Conservation (phyloP, 371 early-diverging fungal species). For the Syncephalastrum racemosum region DNA sequence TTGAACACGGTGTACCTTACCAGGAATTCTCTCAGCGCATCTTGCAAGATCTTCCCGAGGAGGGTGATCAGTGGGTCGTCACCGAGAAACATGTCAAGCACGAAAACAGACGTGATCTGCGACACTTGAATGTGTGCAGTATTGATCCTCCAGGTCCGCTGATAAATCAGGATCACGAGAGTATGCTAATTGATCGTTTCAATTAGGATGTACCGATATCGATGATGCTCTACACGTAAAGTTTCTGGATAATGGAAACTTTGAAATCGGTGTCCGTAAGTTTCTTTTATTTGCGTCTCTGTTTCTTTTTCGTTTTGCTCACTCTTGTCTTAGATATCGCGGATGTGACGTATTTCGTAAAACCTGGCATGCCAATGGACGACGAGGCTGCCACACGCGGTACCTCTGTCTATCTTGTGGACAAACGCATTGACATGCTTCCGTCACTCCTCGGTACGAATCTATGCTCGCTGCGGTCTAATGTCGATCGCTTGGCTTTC, state of each 20-base stretch:
- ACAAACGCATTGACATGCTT: constrained; percentile 98
- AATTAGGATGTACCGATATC: constrained; percentile 96
- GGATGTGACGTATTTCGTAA: constrained; percentile 97
- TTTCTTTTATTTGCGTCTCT: constrained; percentile 17
- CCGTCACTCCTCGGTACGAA: constrained; percentile 89
- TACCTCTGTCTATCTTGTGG: constrained; percentile 94
- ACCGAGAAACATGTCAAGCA: constrained; percentile 63
- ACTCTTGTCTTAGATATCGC: constrained; percentile 77
- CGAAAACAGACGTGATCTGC: constrained; percentile 76
- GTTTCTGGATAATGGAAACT: constrained; percentile 86
- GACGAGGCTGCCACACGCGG: constrained; percentile 87
- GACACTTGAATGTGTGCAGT: constrained; percentile 86
- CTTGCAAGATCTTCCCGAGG: constrained; percentile 76
- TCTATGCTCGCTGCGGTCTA: constrained; percentile 88
- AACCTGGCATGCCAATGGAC: constrained; percentile 84
- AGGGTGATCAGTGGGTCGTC: constrained; percentile 88
- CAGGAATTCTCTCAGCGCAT: constrained; percentile 89
- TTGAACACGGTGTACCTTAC: constrained; percentile 95
- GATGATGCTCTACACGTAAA: constrained; percentile 98
- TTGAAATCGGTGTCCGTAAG: constrained; percentile 85
- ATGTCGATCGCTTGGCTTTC: constrained; percentile 92
- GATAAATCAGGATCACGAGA: constrained; percentile 3
- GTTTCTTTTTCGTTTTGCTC: not conserved
- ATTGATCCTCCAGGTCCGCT: constrained; percentile 94
- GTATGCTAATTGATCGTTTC: not conserved